Evolutionary conservation across 768 basidiomycete genomes (phyloP).

Genomic region (Serpula lacrymans): DNA sequence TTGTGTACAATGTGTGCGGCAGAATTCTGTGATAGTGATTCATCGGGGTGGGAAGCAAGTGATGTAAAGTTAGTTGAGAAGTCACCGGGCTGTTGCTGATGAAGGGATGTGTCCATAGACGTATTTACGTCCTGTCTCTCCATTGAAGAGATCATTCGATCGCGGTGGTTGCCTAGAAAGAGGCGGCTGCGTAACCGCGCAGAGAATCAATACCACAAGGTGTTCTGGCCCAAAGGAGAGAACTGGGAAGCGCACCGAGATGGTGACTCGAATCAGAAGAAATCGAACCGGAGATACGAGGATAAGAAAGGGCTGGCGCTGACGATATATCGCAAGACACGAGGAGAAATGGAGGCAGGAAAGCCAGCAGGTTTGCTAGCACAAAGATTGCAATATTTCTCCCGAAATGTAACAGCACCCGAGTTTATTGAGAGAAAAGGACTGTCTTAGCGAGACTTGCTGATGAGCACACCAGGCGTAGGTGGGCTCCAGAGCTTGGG

Average conservation of each 20-base stretch:
- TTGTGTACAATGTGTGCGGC: constrained; percentile 27
- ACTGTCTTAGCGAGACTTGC: constrained; percentile 1
- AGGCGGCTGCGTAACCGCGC: constrained; percentile 1
- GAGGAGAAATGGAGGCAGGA: constrained; percentile 1
- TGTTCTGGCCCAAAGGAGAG: neutral
- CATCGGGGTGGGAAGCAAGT: constrained; percentile 10
- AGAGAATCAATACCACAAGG: neutral
- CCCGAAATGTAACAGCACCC: constrained; percentile 8
- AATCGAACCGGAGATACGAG: neutral
- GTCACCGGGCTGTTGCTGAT: constrained; percentile 10
- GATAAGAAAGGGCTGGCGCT: neutral
- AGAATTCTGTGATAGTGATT: constrained; percentile 13
- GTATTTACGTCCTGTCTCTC: constrained; percentile 14
- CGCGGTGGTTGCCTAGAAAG: constrained; percentile 6
- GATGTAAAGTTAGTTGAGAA: constrained; percentile 8
- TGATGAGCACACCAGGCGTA: neutral
- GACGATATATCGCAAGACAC: neutral
- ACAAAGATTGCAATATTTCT: constrained; percentile 12
- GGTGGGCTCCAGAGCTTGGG: neutral
- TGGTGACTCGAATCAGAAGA: neutral
- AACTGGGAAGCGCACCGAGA: constrained; percentile 2
- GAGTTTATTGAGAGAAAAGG: constrained; percentile 7
- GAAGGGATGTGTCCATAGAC: constrained; percentile 17
- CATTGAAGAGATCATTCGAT: constrained; percentile 16
- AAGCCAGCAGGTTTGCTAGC: constrained; percentile 1